Base-by-base conservation (phyloP, 2,329 filamentous ascomycete species). In the Sporothrix dimorphospora region DNA sequence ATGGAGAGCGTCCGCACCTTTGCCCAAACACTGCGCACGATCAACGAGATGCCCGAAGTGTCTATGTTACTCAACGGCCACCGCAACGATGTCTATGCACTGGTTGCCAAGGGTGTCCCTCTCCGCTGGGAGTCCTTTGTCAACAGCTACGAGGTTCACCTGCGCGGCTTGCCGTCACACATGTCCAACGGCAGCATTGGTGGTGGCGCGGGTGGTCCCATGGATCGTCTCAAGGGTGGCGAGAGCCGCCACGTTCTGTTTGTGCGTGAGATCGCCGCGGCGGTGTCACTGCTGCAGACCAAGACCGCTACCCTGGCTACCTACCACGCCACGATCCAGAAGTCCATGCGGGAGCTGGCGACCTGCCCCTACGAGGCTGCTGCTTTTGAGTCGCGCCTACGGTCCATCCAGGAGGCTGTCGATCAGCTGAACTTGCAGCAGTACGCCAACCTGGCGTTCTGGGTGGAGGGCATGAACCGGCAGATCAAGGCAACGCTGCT, bases 1-100 rank as follows among this genome's bases (percentile, higher is more conserved):
- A 99, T 99, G 94, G 96, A 99, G 82, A 98, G 94, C 78, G 94
- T 98, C n/a, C 89, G 94, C 72, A 98, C 94, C 0, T 91, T 97
- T 75, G 89, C 94, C 1, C 95, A 98, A 81, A 98, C 94, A 0
- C 91, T 92, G 76, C 90, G 94, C 40, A 90, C 92, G 68, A 97
- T 99, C 73, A 86, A 89, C 21, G 89, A 92, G 71, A 95, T 99
- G 93, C 88, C 91, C 12, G 92, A 95, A 76, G 94, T 98, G 72
- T 90, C 94, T 0, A 91, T 97, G 66, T 85, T 99, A 27, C 86
- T 99, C 30, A 94, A 93, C 78, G 94, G 95, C 30, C 97, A 98
- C 79, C 90, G 94, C 76, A 97, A 97, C 75, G 94, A 98, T 74
- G 93, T 96, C 0, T 94, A 97, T 78, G 84, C 85, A 57, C 87